These are phyloP conservation scores for Elaeis guineensis DNA, from an alignment of 176 grass and related monocot genomes.

Conservation along the genomic window DNA sequence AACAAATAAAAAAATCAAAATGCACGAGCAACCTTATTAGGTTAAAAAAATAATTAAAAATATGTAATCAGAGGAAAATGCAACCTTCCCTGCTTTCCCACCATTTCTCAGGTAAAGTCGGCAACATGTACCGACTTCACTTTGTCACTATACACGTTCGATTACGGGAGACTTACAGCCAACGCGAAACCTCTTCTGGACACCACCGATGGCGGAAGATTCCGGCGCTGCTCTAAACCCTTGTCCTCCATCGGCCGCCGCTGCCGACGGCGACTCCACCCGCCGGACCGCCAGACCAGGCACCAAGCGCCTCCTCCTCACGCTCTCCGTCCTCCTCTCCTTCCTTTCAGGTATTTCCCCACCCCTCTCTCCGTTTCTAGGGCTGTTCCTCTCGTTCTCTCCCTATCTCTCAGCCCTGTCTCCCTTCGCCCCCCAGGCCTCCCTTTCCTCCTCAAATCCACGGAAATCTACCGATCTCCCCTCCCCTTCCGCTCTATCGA, in stretches of 20 bases:
- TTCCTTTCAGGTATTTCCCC: conserved; percentile 48
- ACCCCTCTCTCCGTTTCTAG: not conserved
- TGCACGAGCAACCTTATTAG: too few relatives aligned
- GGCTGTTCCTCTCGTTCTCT: not conserved
- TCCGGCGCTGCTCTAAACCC: conserved; percentile 20
- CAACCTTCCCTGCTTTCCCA: too few relatives aligned
- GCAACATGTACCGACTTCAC: too few relatives aligned
- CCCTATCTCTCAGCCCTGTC: conserved; percentile 1
- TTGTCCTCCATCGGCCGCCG: not conserved
- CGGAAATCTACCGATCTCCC: conserved; percentile 78
- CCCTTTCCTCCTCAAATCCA: conserved; percentile 75
- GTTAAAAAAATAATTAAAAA: too few relatives aligned
- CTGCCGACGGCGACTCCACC: not conserved
- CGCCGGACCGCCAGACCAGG: conserved; percentile 40
- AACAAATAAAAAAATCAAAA: too few relatives aligned
- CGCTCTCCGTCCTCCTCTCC: conserved; percentile 56
- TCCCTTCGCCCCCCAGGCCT: conserved; percentile 21
- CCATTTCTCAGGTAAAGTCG: too few relatives aligned
- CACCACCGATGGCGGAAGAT: conserved; percentile 33
- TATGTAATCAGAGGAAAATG: too few relatives aligned
- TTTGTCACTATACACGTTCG: too few relatives aligned
- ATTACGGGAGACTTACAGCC: too few relatives aligned
- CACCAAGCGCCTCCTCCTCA: conserved; percentile 61
- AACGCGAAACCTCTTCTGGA: too few relatives aligned
- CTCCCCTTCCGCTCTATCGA: conserved; percentile 73